Evolutionary conservation across 1,284 basidiomycete species (phyloP).

Genomic region (Ceratobasidium sp.): DNA sequence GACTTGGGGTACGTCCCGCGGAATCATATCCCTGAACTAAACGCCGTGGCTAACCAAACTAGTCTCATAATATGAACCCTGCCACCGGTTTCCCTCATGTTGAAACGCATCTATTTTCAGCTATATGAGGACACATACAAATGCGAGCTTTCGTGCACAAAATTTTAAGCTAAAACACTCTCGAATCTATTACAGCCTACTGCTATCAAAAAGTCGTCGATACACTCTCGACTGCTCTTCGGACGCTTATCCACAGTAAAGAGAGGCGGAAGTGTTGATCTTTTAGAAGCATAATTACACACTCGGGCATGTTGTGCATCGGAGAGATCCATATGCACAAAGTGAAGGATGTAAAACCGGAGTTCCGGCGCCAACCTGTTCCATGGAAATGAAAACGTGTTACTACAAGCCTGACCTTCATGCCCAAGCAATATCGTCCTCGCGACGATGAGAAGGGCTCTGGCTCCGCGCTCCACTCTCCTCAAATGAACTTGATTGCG

Average conservation of each 20-base stretch:
- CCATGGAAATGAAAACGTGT: conserved; percentile 28
- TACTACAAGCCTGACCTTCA: neutral
- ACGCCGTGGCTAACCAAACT: conserved; percentile 42
- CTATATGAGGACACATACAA: neutral
- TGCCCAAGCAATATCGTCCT: conserved; percentile 16
- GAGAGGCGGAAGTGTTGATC: conserved; percentile 25
- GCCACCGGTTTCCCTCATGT: neutral
- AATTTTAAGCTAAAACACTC: neutral
- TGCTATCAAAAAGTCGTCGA: conserved; percentile 34
- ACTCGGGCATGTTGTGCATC: conserved; percentile 40
- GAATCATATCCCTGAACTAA: conserved; percentile 46
- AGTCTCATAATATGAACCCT: neutral
- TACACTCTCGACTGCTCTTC: conserved; percentile 15
- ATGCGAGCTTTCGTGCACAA: neutral
- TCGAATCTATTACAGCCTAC: conserved; percentile 44
- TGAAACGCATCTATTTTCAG: too few relatives aligned
- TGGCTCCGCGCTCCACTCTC: conserved; percentile 38
- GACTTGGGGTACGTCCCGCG: conserved; percentile 34
- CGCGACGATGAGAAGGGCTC: conserved; percentile 6
- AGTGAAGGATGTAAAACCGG: conserved; percentile 34
- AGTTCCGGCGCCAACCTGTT: conserved; percentile 34
- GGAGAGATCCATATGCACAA: conserved; percentile 25
- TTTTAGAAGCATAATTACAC: conserved; percentile 39
- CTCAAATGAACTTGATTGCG: conserved; percentile 31
- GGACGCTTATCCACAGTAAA: neutral